phyloP scores from a whole-genome alignment of 345 rosid genomes.

The Salix brachista region DNA sequence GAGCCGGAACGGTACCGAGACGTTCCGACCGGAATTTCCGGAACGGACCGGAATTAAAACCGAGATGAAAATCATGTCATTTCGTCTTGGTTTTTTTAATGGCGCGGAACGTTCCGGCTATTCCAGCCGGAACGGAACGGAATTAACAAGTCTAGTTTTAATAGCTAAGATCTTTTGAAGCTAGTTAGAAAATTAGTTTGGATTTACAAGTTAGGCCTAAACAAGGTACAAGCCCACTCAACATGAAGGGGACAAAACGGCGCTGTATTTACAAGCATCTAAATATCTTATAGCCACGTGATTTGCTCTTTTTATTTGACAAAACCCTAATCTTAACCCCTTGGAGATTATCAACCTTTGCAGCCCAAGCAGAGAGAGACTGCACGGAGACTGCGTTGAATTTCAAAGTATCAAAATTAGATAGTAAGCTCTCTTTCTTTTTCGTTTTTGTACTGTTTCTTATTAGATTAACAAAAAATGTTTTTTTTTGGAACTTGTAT shows the following conservation, averaged over 20 bases:
- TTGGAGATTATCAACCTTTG: neutral
- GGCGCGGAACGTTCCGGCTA: no score
- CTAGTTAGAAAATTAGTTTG: neutral
- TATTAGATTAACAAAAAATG: neutral
- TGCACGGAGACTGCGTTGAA: neutral
- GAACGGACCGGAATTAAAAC: no score
- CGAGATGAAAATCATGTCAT: no score
- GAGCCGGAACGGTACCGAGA: no score
- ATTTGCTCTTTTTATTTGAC: neutral
- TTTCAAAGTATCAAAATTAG: neutral
- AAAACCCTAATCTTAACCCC: neutral
- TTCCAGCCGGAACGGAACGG: no score
- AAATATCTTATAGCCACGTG: neutral
- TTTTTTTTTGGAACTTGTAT: neutral
- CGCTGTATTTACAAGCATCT: no score
- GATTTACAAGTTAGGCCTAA: neutral
- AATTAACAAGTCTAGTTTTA: no score
- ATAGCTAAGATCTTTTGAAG: no score
- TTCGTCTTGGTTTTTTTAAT: no score
- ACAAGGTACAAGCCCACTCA: neutral
- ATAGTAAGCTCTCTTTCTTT: neutral
- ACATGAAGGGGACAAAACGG: neutral
- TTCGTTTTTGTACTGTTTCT: neutral
- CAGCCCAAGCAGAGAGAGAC: neutral
- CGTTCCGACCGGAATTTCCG: no score